Conservation (phyloP, 768 basidiomycete species). For the Auricularia heimuer region DNA sequence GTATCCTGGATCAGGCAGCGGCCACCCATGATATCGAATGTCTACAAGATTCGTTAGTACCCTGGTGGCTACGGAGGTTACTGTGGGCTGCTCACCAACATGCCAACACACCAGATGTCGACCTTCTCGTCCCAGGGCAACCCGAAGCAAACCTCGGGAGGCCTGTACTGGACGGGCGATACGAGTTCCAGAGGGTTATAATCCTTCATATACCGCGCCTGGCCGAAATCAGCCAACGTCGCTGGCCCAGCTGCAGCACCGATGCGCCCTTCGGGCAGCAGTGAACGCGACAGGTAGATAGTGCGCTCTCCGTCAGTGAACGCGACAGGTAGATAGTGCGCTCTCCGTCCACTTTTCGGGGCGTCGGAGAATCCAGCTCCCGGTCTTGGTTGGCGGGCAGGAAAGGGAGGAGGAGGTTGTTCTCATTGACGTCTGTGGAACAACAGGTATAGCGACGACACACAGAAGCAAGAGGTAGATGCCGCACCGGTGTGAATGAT, state of each 20-base stretch:
- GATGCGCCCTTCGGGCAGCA: not conserved
- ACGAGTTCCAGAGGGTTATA: slow-evolving; percentile 1
- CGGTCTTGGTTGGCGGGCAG: too few species aligned
- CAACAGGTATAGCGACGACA: too few species aligned
- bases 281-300: not conserved
- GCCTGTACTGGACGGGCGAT: slow-evolving; percentile 20
- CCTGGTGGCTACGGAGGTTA: too few species aligned
- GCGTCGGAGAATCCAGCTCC: too few species aligned
- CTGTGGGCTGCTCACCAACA: slow-evolving; percentile 14
- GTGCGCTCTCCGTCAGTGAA: not conserved
- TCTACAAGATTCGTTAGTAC: not conserved
- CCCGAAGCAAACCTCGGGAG: slow-evolving; percentile 22
- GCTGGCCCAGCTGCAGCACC: slow-evolving; percentile 7
- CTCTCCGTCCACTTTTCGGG: too few species aligned
- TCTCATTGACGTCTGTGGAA: too few species aligned
- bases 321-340: not conserved
- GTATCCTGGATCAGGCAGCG: too few species aligned
- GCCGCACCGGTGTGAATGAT: too few species aligned
- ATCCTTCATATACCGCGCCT: slow-evolving; percentile 9
- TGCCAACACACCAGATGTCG: slow-evolving; percentile 25
- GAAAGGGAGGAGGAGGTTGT: too few species aligned
- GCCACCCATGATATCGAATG: not conserved
- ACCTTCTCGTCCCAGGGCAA: slow-evolving; percentile 18
- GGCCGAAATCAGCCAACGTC: slow-evolving; percentile 18
- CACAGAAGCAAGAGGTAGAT: too few species aligned